Conservation (phyloP, 2,329 filamentous ascomycete genomes). For the Claviceps sp. region DNA sequence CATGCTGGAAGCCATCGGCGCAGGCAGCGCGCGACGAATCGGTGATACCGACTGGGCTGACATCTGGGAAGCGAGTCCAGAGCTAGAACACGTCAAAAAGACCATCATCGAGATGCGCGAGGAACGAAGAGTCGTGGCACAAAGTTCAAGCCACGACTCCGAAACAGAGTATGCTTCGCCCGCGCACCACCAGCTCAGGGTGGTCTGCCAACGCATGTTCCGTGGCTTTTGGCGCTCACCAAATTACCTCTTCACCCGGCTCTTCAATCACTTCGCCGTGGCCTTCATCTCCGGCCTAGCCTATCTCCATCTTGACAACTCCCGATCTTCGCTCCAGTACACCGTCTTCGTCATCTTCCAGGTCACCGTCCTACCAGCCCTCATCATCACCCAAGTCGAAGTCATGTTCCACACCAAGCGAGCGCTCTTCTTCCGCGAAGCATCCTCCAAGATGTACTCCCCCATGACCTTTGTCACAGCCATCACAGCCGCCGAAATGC, state of each 20-base stretch:
- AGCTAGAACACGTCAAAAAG: conserved; percentile 52
- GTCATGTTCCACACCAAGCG: conserved; percentile 66
- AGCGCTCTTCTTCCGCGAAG: conserved; percentile 75
- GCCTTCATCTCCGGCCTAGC: conserved; percentile 66
- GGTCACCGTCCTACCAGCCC: conserved; percentile 67
- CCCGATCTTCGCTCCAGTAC: conserved; percentile 65
- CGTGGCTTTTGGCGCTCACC: conserved; percentile 73
- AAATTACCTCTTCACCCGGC: conserved; percentile 77
- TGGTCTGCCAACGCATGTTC: conserved; percentile 61
- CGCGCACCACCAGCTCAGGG: conserved; percentile 61
- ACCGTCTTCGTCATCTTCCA: conserved; percentile 86
- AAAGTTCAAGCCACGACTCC: conserved; percentile 32
- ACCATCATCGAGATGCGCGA: conserved; percentile 55
- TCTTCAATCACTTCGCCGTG: conserved; percentile 75
- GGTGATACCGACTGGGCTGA: conserved; percentile 69
- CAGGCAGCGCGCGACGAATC: conserved; percentile 57
- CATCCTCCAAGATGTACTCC: conserved; percentile 75
- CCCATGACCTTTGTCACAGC: conserved; percentile 64
- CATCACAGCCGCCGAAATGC: conserved; percentile 73
- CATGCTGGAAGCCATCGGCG: conserved; percentile 76
- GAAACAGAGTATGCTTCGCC: conserved; percentile 77
- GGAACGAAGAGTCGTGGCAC: conserved; percentile 31
- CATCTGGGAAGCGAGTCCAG: conserved; percentile 61
- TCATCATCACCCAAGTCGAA: conserved; percentile 75
- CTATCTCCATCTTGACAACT: conserved; percentile 66